Percentiles rank a stretch among this genome's conserved stretches.
Evolutionary conservation across 176 grass and related monocot genomes (phyloP).

Genomic region (Phyllostachys edulis): DNA sequence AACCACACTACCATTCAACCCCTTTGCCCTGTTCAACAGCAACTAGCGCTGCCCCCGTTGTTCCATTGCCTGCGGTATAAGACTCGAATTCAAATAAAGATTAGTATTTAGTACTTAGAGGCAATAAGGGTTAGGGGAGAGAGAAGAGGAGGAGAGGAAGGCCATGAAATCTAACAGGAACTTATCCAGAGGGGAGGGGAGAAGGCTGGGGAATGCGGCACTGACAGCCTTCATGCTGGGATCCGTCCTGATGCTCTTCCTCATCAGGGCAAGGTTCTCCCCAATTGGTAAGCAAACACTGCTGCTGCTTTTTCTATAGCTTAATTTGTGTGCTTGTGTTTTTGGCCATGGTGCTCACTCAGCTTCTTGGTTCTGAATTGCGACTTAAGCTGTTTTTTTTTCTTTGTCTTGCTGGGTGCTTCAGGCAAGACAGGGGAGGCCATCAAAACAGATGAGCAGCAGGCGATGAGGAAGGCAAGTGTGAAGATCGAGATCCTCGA

Average conservation of each 20-base stretch:
- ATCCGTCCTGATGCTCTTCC: slow-evolving; percentile 56
- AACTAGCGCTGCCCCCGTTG: neutral
- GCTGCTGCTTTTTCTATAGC: neutral
- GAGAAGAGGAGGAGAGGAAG: neutral
- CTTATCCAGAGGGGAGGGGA: slow-evolving; percentile 43
- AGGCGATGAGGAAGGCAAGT: slow-evolving; percentile 9
- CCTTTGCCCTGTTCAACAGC: slow-evolving; percentile 15
- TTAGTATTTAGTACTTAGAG: neutral
- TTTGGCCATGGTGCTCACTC: neutral
- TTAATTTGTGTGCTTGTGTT: neutral
- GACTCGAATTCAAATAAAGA: neutral
- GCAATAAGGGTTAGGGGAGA: neutral
- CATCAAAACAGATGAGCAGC: slow-evolving; percentile 47
- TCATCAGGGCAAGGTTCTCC: slow-evolving; percentile 57
- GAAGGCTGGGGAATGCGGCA: slow-evolving; percentile 56
- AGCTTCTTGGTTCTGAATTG: neutral
- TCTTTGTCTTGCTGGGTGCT: neutral
- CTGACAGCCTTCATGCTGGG: slow-evolving; percentile 67
- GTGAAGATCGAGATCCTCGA: slow-evolving; percentile 11
- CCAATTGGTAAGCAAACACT: slow-evolving; percentile 28
- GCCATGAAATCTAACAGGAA: slow-evolving; percentile 62
- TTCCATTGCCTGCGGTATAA: neutral
- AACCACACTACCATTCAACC: slow-evolving; percentile 38
- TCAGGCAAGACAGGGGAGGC: slow-evolving; percentile 47
- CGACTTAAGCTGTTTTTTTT: neutral